Percentiles rank a stretch among this genome's conserved stretches.
Evolutionary conservation across 139 green algal genomes (phyloP).

Genomic region (Chlorella sp.): DNA sequence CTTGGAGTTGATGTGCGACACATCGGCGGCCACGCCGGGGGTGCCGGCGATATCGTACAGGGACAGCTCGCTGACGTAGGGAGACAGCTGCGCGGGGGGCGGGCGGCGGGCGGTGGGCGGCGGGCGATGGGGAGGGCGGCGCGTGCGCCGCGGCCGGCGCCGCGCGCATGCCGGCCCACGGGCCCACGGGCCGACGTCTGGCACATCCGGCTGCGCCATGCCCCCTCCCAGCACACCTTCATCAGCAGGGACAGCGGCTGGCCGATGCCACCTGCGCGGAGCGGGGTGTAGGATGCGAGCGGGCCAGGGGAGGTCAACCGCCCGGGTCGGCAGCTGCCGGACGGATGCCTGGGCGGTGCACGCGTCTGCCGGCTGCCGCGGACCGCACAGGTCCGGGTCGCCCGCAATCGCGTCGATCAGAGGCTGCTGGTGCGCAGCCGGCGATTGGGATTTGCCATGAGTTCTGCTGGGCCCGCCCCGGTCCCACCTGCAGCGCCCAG

Average conservation of each 20-base stretch:
- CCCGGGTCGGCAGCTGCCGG: too few relatives aligned
- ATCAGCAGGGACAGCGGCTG: slow-evolving; percentile 94
- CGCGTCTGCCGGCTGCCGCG: background rate
- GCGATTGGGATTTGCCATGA: too few relatives aligned
- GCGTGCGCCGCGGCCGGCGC: background rate
- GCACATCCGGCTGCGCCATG: too few relatives aligned
- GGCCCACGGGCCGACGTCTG: too few relatives aligned
- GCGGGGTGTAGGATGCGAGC: too few relatives aligned
- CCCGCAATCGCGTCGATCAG: background rate
- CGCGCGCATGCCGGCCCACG: too few relatives aligned
- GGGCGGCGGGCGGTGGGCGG: background rate
- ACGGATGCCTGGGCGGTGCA: too few relatives aligned
- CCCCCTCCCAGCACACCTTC: slow-evolving; percentile 83
- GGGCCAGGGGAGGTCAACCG: too few relatives aligned
- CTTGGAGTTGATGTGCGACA: slow-evolving; percentile 95
- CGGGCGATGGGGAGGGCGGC: background rate
- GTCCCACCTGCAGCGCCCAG: slow-evolving; percentile 73
- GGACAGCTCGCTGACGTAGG: slow-evolving; percentile 73
- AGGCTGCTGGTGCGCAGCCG: too few relatives aligned
- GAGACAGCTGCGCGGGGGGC: slow-evolving; percentile 61
- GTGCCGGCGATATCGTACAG: slow-evolving; percentile 90
- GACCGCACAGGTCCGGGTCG: background rate
- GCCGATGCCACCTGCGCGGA: slow-evolving; percentile 83
- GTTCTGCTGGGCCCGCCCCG: background rate
- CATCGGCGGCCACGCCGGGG: slow-evolving; percentile 92